A percentile compares a stretch with the other conserved stretches of the same genome.
Conservation (phyloP, 495 filamentous ascomycete genomes). For the Annulohypoxylon moriforme region DNA sequence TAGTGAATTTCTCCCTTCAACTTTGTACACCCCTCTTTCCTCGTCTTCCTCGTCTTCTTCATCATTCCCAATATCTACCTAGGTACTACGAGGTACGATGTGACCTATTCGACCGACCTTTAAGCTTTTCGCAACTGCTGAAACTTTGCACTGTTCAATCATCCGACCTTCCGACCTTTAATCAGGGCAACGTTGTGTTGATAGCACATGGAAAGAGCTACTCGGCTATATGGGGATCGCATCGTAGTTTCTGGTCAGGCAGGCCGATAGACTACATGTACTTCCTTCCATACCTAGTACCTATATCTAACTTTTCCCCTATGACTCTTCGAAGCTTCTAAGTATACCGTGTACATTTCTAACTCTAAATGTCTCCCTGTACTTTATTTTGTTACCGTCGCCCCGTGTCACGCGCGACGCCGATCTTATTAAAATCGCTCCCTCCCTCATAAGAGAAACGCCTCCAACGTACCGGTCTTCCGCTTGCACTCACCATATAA, state of each 20-base stretch:
- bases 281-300: too few species aligned
- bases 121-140: constrained; percentile 18
- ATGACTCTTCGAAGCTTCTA: constrained; percentile 37
- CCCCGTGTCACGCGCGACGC: constrained; percentile 37
- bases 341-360: constrained; percentile 22
- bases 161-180: constrained; percentile 35
- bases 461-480: constrained; percentile 20
- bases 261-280: constrained; percentile 25
- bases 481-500: constrained; percentile 27
- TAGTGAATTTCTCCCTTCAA: constrained; percentile 34
- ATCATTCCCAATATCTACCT: constrained; percentile 16
- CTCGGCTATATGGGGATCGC: constrained; percentile 21
- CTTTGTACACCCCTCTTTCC: constrained; percentile 26
- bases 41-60: too few species aligned
- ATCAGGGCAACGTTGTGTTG: constrained; percentile 31
- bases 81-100: constrained; percentile 25
- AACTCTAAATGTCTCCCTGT: constrained; percentile 34
- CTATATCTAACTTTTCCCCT: constrained; percentile 8
- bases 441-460: constrained; percentile 30
- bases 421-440: constrained; percentile 18
- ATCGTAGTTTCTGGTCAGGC: constrained; percentile 31
- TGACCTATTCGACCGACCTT: constrained; percentile 40
- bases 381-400: constrained; percentile 27
- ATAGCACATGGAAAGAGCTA: constrained; percentile 36
- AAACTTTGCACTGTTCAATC: constrained; percentile 35